Conservation (phyloP, 73 alveolate species). For the Symbiodinium pilosum region DNA sequence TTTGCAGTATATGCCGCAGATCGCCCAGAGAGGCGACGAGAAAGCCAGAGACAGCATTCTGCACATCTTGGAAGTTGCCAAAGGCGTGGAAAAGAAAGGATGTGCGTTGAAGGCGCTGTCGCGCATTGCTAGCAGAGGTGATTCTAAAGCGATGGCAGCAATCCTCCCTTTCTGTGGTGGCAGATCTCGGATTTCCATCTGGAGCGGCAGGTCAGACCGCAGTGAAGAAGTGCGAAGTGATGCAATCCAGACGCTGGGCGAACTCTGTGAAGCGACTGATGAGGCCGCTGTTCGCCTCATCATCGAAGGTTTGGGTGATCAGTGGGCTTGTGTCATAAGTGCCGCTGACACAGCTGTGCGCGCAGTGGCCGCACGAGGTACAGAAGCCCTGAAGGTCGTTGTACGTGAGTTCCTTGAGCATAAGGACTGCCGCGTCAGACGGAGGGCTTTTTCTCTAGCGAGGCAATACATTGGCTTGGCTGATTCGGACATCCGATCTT, state of each 20-base stretch:
- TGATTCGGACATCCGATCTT: neutral
- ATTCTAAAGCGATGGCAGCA: neutral
- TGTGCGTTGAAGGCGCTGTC: neutral
- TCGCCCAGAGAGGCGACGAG: neutral
- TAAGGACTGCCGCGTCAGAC: neutral
- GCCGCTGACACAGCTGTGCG: neutral
- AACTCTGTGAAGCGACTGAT: neutral
- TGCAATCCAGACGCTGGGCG: neutral
- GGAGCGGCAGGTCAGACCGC: constrained; percentile 1
- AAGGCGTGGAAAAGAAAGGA: neutral
- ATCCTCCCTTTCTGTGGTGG: neutral
- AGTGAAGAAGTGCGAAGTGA: neutral
- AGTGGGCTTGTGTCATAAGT: neutral
- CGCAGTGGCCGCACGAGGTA: neutral
- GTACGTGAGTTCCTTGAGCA: neutral
- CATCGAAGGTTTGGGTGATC: neutral
- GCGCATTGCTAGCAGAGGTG: neutral
- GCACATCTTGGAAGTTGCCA: neutral
- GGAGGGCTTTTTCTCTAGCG: neutral
- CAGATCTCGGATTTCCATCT: neutral
- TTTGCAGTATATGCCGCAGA: neutral
- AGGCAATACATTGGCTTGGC: neutral
- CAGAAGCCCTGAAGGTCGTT: neutral
- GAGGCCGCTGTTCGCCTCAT: neutral
- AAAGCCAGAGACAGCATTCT: neutral